phyloP scores from a whole-genome alignment of 1,139 yeast species.

The Yamadazyma blattariae region DNA sequence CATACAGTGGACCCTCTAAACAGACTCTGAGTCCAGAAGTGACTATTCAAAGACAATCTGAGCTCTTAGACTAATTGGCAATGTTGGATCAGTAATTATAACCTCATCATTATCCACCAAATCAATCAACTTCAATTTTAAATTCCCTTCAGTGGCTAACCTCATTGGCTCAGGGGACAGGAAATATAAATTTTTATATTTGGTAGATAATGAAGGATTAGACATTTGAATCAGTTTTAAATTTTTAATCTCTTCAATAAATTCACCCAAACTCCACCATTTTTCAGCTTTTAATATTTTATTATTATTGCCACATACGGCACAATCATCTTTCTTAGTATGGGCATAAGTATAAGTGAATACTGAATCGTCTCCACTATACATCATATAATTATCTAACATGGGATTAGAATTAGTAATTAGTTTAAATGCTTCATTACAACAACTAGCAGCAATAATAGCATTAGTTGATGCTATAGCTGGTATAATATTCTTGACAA shows the following conservation, averaged over 20 bases:
- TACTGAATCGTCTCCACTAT: slow-evolving; percentile 75
- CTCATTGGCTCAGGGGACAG: slow-evolving; percentile 51
- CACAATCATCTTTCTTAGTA: slow-evolving; percentile 58
- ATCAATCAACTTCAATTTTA: slow-evolving; percentile 30
- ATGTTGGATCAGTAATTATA: slow-evolving; percentile 53
- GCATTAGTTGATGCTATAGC: slow-evolving; percentile 96
- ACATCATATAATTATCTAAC: slow-evolving; percentile 81
- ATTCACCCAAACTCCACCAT: slow-evolving; percentile 46
- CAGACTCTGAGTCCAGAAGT: too few species aligned
- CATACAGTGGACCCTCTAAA: too few species aligned
- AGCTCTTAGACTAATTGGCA: slow-evolving; percentile 44
- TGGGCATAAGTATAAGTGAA: slow-evolving; percentile 72
- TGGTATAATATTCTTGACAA: slow-evolving; percentile 88
- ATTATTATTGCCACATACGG: slow-evolving; percentile 64
- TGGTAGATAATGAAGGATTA: slow-evolving; percentile 51
- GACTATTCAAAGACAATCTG: slow-evolving; percentile 18
- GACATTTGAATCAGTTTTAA: slow-evolving; percentile 41
- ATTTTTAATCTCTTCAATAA: slow-evolving; percentile 38
- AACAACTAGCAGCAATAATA: slow-evolving; percentile 85
- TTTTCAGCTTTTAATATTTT: slow-evolving; percentile 29
- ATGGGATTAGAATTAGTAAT: slow-evolving; percentile 67
- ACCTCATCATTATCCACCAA: slow-evolving; percentile 47
- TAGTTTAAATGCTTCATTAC: slow-evolving; percentile 82
- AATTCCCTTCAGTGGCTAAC: slow-evolving; percentile 46
- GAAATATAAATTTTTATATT: slow-evolving; percentile 43